Base-by-base conservation (phyloP, 345 rosid genomes). In the Anacardium occidentale region DNA sequence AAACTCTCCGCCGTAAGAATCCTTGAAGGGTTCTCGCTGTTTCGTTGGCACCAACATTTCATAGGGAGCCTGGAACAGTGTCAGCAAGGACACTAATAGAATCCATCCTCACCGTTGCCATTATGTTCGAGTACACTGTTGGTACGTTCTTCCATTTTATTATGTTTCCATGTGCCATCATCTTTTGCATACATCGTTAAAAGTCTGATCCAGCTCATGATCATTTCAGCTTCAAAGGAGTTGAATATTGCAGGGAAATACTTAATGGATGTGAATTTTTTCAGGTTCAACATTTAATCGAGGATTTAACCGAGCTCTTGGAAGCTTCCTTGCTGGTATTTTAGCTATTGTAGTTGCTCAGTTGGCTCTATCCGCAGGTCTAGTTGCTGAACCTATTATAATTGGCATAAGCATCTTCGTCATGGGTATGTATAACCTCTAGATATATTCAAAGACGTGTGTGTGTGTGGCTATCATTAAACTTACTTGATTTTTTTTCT, bases 41-140 rank as follows among this genome's bases (percentile, higher is more conserved):
- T 71, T 87, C 62, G 78, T 89, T 64, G 94, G 94, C 61, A 75
- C 83, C 69, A 81, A 76, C 54, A 85, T 89, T 73, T 83, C 87
- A 6, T 89, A 91, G 94, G n/a, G n/a, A n/a, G n/a, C n/a, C n/a
- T n/a, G n/a, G n/a, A n/a, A n/a, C n/a, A n/a, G n/a, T n/a, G n/a
- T n/a, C n/a, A n/a, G n/a, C n/a, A n/a, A n/a, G n/a, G n/a, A n/a
- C n/a, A n/a, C n/a, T n/a, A n/a, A n/a, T n/a, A n/a, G n/a, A n/a
- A n/a, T 89, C 90, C 57, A 84, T 89, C 74, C 89, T 89, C 66
- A 89, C 94, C 2, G 94, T 89, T 26, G 91, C 91, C 47, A 83
- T 87, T 77, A 87, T 84, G 91, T 87, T 87, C 62, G 94, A 89
- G 79, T 84, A 82, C 68, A 85, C 91, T 29, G 94, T 87, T 3